phyloP scores from a whole-genome alignment of 768 basidiomycete genomes.

The Melanogaster broomeanus region DNA sequence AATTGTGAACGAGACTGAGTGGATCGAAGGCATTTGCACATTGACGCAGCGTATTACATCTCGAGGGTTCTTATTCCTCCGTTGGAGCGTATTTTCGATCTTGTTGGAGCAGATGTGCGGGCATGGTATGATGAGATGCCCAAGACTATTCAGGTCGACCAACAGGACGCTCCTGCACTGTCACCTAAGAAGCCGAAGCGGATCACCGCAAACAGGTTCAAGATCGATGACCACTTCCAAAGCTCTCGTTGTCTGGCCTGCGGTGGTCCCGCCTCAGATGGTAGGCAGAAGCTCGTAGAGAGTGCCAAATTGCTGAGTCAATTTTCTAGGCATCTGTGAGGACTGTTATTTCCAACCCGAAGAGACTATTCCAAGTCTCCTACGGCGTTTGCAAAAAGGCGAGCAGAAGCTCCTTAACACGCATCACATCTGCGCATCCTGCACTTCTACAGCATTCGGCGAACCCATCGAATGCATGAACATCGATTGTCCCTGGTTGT shows the following conservation, averaged over 20 bases:
- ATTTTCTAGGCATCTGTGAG: constrained; percentile 59
- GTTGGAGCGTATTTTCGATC: constrained; percentile 85
- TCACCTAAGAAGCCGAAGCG: constrained; percentile 39
- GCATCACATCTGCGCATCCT: constrained; percentile 74
- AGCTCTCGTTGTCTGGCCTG: constrained; percentile 74
- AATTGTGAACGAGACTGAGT: not conserved
- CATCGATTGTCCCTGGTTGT: constrained; percentile 85
- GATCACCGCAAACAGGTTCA: constrained; percentile 38
- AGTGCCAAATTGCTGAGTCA: not conserved
- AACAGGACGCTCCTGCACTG: constrained; percentile 34
- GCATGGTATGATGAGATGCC: constrained; percentile 92
- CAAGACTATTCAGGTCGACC: constrained; percentile 44
- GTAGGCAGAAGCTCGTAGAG: constrained; percentile 32
- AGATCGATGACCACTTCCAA: constrained; percentile 77
- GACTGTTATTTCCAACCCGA: constrained; percentile 54
- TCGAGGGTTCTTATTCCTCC: constrained; percentile 85
- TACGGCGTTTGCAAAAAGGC: constrained; percentile 52
- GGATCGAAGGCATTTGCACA: constrained; percentile 54
- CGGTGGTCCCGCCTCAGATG: constrained; percentile 51
- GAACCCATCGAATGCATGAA: constrained; percentile 79
- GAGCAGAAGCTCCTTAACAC: constrained; percentile 56
- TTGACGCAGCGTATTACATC: constrained; percentile 93
- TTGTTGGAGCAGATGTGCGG: constrained; percentile 85
- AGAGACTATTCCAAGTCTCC: constrained; percentile 57
- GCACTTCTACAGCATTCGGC: constrained; percentile 52